A percentile compares a stretch with the other conserved stretches of the same genome.
These are phyloP conservation scores for Chalciporus chontae DNA, from an alignment of 768 basidiomycete species.

Conservation along the genomic window DNA sequence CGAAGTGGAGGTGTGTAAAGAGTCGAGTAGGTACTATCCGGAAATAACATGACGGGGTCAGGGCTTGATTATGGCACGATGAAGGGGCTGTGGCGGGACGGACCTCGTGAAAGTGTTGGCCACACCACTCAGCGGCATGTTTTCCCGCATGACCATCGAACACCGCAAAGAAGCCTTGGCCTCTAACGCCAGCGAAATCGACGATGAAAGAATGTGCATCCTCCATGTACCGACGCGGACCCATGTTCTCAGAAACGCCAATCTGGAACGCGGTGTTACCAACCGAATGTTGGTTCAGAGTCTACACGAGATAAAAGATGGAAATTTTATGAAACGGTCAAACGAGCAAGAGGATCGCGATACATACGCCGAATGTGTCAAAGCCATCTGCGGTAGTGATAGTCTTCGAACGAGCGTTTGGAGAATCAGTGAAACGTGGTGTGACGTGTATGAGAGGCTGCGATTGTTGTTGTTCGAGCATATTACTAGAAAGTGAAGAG, in stretches of 20 bases:
- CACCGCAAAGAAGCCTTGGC: slow-evolving; percentile 97
- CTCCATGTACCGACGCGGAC: slow-evolving; percentile 91
- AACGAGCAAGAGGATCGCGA: background rate
- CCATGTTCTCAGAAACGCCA: slow-evolving; percentile 79
- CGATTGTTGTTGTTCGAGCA: slow-evolving; percentile 7
- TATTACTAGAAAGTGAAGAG: background rate
- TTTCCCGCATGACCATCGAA: slow-evolving; percentile 99
- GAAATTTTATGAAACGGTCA: background rate
- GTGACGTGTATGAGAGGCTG: slow-evolving; percentile 16
- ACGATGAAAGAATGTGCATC: slow-evolving; percentile 96
- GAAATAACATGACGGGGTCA: slow-evolving; percentile 8
- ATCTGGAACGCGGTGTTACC: slow-evolving; percentile 62
- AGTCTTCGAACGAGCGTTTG: slow-evolving; percentile 78
- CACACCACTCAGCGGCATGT: slow-evolving; percentile 99
- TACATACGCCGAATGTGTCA: slow-evolving; percentile 73
- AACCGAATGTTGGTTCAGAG: slow-evolving; percentile 59
- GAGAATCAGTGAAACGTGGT: slow-evolving; percentile 50
- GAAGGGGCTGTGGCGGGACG: slow-evolving; percentile 3
- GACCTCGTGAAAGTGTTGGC: slow-evolving; percentile 91
- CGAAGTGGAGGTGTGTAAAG: slow-evolving; percentile 57
- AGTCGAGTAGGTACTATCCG: slow-evolving; percentile 58
- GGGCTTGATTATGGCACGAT: background rate
- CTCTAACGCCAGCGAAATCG: slow-evolving; percentile 85
- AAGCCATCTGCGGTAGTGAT: slow-evolving; percentile 72
- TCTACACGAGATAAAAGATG: slow-evolving; percentile 16